Base-by-base conservation (phyloP, 768 basidiomycete species). In the Podaxis sp. region DNA sequence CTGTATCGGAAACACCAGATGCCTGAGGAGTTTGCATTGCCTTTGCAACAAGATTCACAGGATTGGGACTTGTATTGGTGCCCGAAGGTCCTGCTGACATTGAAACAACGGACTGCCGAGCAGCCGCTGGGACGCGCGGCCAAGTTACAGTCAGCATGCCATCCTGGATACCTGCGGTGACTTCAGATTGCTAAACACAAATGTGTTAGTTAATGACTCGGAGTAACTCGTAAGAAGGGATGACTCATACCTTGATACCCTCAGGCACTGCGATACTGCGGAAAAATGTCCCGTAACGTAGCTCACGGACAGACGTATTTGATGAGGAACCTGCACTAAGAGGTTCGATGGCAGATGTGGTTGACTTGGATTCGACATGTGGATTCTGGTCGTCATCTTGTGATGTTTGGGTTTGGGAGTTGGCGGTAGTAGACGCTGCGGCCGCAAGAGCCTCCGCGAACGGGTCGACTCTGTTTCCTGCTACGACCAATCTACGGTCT, bases 121-220 rank as follows among this genome's bases (percentile, higher is more conserved):
- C 44, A 15, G 53, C 54, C 13, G 46, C 44, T 30, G 61, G 64
- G 10, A 56, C 60, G 11, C 64, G 63, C 7, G 80, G 80, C 77
- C 78, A 82, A 41, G 77, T 76, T 55, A 82, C 77, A 8, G 73
- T 77, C 36, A 82, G 72, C 70, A 82, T 72, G 22, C 80, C 80
- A 30, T 79, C 76, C 20, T 69, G 69, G 2, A 80, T 67, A 44
- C 64, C 71, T 11, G 78, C 79, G 4, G 60, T 70, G 30, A 80
- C 70, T 54, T 78, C 76, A 49, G 71, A 69, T 56, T 75, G 72
- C 80, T 82, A 66, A 60, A 64, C 24, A 58, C 54, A 65, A 48
- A 62, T 59, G 33, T 10, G 10, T 33, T 33, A 10, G 44, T 64
- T 59, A 71, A 67, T 76, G 67, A 75, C 66, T 66, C 62, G 56